Evolutionary conservation across 1,284 basidiomycete species (phyloP), one percentile per base, ranked within the genome.

Genomic region (Neonothopanus nambi): DNA sequence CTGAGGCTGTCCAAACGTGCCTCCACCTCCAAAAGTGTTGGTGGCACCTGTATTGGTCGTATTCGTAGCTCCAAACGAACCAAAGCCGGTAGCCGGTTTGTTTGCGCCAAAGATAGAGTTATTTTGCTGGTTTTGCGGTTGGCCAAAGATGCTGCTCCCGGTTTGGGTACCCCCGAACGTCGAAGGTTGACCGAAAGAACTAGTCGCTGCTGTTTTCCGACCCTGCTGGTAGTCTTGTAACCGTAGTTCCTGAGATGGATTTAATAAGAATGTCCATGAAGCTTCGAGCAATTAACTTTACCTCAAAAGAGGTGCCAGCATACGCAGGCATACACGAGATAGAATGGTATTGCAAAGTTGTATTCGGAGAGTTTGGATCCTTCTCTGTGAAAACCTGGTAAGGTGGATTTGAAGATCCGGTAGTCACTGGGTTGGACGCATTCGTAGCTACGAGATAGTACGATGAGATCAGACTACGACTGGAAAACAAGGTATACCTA

Each of bases 1-100:
- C n/a, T 67, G 77, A 58, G 67, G 72, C 50, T 75, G 76, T 23
- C 81, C 81, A 56, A 84, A 84, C 15, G 72, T 61, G 57, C 71
- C 59, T 35, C 61, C 54, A 18, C 69, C 69, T 24, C 46, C 41
- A 38, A 54, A 70, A 0, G 67, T 63, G 48, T 67, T 61, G 24
- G 69, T 65, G n/a, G 60, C 55, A 9, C 59, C 62, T 38, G 59
- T 55, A 18, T 39, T 55, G n/a, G 21, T 28, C 38, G 60, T 55
- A 20, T 49, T 56, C 15, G 37, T 33, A 18, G 24, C 20, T 5
- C 68, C 68, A 54, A 71, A 71, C 21, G 63, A 54, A 49, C 68
- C 64, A 36, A 70, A 67, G 36, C 67, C 63, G 13, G 69, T 67
- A 1, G 62, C 58, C n/a, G 69, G 63, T 28, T 66, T 61, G 9